A percentile compares a stretch with the other conserved stretches of the same genome.
Conservation (phyloP, 805 yeast genomes). For the Starmerella sirachaensis region DNA sequence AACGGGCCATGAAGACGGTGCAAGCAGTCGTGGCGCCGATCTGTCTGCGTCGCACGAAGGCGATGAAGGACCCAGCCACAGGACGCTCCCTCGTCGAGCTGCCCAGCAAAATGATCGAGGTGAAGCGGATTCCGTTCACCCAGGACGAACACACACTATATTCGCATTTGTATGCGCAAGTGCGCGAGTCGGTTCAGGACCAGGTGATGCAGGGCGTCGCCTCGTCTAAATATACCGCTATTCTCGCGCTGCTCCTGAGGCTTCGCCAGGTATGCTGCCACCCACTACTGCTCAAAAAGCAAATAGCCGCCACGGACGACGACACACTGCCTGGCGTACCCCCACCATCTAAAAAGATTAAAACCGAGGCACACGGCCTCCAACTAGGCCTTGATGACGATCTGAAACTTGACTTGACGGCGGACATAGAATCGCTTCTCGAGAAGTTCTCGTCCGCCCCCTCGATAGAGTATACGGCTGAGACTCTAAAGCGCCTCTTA, state of each 20-base stretch:
- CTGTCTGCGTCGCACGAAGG: constrained; percentile 71
- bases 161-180: constrained; percentile 53
- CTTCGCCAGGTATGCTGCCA: constrained; percentile 86
- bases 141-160: constrained; percentile 56
- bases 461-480: constrained; percentile 16
- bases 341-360: constrained; percentile 3
- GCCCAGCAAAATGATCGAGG: constrained; percentile 61
- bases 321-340: background rate
- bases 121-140: constrained; percentile 56
- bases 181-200: constrained; percentile 35
- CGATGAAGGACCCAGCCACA: constrained; percentile 51
- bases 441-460: constrained; percentile 10
- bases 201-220: constrained; percentile 45
- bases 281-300: constrained; percentile 45
- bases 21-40: constrained; percentile 77
- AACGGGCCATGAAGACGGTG: constrained; percentile 64
- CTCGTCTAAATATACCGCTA: constrained; percentile 61
- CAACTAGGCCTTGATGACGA: constrained; percentile 4
- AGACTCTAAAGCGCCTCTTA: constrained; percentile 24
- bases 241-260: constrained; percentile 70
- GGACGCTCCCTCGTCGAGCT: constrained; percentile 65
- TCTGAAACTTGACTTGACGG: constrained; percentile 9
- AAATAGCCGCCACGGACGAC: constrained; percentile 11
- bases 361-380: background rate
- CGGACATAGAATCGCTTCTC: constrained; percentile 9